These are phyloP conservation scores for Hirschfeldia incana DNA, from an alignment of 345 rosid genomes.

Conservation along the genomic window DNA sequence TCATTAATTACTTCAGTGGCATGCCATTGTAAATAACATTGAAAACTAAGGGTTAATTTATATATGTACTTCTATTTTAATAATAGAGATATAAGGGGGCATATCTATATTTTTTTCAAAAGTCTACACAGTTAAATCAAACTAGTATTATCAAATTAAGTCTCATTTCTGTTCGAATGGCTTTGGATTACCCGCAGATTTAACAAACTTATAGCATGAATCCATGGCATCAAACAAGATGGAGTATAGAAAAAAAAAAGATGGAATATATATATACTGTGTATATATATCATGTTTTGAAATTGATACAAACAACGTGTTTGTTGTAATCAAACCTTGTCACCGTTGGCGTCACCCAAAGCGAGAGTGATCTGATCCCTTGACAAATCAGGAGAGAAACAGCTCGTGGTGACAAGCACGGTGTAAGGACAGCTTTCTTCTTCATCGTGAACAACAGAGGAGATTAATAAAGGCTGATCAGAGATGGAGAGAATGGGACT, in stretches of 20 bases:
- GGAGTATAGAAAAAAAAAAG: neutral
- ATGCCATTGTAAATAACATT: no score
- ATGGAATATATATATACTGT: no score
- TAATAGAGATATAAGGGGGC: no score
- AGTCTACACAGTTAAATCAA: neutral
- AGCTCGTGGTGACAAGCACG: slow-evolving; percentile 31
- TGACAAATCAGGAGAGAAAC: slow-evolving; percentile 33
- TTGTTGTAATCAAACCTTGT: slow-evolving; percentile 19
- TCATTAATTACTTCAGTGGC: no score
- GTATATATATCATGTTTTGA: no score
- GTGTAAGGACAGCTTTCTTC: slow-evolving; percentile 36
- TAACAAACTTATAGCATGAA: neutral
- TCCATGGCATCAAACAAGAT: neutral
- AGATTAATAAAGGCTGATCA: slow-evolving; percentile 4
- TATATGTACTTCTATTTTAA: no score
- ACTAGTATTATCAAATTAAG: neutral
- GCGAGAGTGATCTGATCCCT: slow-evolving; percentile 23
- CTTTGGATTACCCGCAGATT: neutral
- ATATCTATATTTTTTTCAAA: no score
- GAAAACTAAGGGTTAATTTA: no score
- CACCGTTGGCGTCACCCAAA: slow-evolving; percentile 24
- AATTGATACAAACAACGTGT: no score
- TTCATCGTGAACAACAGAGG: slow-evolving; percentile 14
- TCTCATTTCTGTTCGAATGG: neutral
- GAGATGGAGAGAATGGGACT: slow-evolving; percentile 1